These are phyloP conservation scores for Dendrothele bispora DNA, from an alignment of 768 basidiomycete species.

Conservation along the genomic window DNA sequence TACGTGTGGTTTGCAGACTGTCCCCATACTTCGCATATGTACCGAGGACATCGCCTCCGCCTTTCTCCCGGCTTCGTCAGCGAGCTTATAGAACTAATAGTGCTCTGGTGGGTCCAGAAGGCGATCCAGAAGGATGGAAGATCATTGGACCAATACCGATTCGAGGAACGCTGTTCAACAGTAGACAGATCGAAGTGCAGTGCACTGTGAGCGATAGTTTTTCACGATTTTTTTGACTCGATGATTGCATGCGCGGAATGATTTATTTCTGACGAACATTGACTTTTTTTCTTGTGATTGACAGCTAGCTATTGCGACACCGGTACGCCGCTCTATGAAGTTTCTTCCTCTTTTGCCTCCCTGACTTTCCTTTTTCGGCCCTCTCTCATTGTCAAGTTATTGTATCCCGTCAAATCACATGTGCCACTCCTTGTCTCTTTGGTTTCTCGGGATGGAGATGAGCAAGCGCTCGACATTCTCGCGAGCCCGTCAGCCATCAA, in stretches of 20 bases:
- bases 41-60: not conserved
- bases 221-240: not conserved
- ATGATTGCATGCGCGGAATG: too few species aligned
- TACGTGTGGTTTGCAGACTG: not conserved
- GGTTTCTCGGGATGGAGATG: conserved; percentile 37
- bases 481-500: conserved; percentile 37
- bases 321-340: conserved; percentile 30
- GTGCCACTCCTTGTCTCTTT: conserved; percentile 53
- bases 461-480: conserved; percentile 51
- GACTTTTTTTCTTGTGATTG: not conserved
- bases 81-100: conserved; percentile 6
- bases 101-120: conserved; percentile 6
- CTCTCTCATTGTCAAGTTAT: conserved; percentile 33
- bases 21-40: conserved; percentile 9
- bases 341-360: too few species aligned
- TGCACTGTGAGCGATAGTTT: conserved; percentile 8
- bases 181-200: not conserved
- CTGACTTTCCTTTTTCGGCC: not conserved
- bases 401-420: conserved; percentile 49
- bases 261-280: not conserved
- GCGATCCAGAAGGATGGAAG: conserved; percentile 10
- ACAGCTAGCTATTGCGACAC: conserved; percentile 51
- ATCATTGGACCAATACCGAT: conserved; percentile 5
- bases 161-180: conserved; percentile 7
- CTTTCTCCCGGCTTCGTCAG: conserved; percentile 4